Base-by-base conservation (phyloP, 345 rosid species). In the Salix viminalis region DNA sequence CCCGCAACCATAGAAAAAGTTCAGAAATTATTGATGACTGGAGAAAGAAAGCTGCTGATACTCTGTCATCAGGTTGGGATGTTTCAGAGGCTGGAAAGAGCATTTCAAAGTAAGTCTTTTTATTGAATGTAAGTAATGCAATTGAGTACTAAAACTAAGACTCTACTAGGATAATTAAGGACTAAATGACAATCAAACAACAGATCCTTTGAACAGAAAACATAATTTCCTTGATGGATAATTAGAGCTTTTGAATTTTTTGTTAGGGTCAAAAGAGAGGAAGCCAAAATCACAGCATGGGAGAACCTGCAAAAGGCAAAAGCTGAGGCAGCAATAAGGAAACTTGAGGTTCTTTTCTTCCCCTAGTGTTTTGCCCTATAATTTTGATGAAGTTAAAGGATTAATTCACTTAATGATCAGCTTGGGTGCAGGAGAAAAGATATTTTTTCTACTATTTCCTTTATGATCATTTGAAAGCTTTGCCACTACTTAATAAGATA, bases 251-350 rank as follows among this genome's bases (percentile, higher is more conserved):
- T 18, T 36, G 19, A 28, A 34, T 16, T 42, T 69, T 28, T 69
- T 16, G 9, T 26, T 75, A 96, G 99, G 85, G 71, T 46, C 34
- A 90, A 89, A 84, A 91, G 91, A 50, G 98, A 91, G 80, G 97
- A 96, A 88, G 94, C 97, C 37, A 91, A 92, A 86, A 92, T 96
- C 73, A 88, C 78, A 24, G 97, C 97, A 16, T 96, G 99, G 99
- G 97, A 96, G 86, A 96, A 93, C 79, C 88, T 96, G 82, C 99
- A 96, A 91, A 96, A 88, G 85, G 99, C 99, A 19, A 93, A 96
- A 81, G 99, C 99, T 7, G 99, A 96, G 86, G 94, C 98, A 78
- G 89, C 90, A 77, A 91, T 96, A 65, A 82, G 94, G 77, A 96
- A 96, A 83, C 96, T 96, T 69, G 98, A 96, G 98, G 98, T 94